Base-by-base conservation (phyloP, 441 rosid genomes). In the Daphne laureola region DNA sequence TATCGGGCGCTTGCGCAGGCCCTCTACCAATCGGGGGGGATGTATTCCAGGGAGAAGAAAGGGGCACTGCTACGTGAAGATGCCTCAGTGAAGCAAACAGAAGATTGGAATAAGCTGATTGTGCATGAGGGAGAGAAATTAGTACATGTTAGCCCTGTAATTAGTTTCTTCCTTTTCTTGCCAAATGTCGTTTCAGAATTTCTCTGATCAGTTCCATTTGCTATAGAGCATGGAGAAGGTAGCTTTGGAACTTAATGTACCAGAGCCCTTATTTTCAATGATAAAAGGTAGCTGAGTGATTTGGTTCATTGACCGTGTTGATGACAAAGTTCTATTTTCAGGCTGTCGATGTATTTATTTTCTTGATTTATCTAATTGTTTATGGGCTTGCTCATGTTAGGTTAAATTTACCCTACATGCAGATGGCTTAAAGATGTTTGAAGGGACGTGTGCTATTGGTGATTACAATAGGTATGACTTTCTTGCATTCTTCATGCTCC, bases 351-450 rank as follows among this genome's bases (percentile, higher is more conserved):
- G 51, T 17, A 14, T 17, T 66, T 14, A 38, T 7, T 41, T 38
- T 50, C 11, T 4, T 31, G 38, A 8, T 8, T 31, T 5, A 2
- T 50, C 38, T 11, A 21, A 14, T 14, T 14, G 2, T 15, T 15
- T 21, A 4, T 13, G 12, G 31, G 23, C n/a, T 43, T 18, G 14
- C 17, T 43, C 8, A 18, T 61, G 17, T 47, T 2, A 43, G 41
- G 25, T 50, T 64, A 43, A 59, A 14, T 66, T 49, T 53, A 52
- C 21, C n/a, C 55, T 54, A 17, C 55, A 45, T 68, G 53, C 55
- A 88, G 98, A 82, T 74, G 90, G 85, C 9, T 46, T 61, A 43
- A 84, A 79, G 69, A 84, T 80, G 38, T 61, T 84, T 52, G 93
- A 79, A 71, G 86, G 91, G 58, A 82, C 87, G 63, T 82, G 90